Percentiles rank a stretch among this genome's conserved stretches.
These are phyloP conservation scores for Sarocladiaceae sp. DNA, from an alignment of 2,329 filamentous ascomycete genomes.

Conservation along the genomic window DNA sequence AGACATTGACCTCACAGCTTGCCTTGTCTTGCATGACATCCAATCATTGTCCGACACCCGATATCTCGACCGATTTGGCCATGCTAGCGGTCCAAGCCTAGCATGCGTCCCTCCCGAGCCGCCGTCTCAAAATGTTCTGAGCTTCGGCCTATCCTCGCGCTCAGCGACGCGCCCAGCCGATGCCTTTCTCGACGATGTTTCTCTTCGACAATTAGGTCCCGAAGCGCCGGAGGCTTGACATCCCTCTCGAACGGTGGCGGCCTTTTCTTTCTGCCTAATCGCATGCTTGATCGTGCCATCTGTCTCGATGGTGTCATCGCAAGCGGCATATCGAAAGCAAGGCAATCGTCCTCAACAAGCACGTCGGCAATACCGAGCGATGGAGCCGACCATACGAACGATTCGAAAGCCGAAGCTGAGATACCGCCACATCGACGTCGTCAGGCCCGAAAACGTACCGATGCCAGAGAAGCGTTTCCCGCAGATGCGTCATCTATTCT, in stretches of 20 bases:
- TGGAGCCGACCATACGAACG: conserved; percentile 10
- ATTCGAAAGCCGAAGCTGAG: conserved; percentile 18
- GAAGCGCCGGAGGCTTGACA: conserved; percentile 19
- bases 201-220: conserved; percentile 21
- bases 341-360: conserved; percentile 21
- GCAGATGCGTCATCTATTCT: conserved; percentile 53
- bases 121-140: conserved; percentile 3
- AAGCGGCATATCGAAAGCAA: conserved; percentile 17
- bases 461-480: conserved; percentile 25
- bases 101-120: conserved; percentile 7
- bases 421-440: conserved; percentile 31
- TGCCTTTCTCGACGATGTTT: conserved; percentile 22
- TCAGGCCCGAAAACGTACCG: conserved; percentile 24
- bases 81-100: conserved; percentile 3
- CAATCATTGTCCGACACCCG: no score
- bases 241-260: conserved; percentile 15
- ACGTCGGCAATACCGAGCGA: conserved; percentile 12
- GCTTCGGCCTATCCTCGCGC: conserved; percentile 1
- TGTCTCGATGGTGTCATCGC: conserved; percentile 31
- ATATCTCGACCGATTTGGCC: background rate
- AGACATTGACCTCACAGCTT: no score
- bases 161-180: background rate
- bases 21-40: no score
- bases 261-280: conserved; percentile 32
- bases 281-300: conserved; percentile 29